Conservation (phyloP, 768 basidiomycete genomes). For the Calocybe cyanea region DNA sequence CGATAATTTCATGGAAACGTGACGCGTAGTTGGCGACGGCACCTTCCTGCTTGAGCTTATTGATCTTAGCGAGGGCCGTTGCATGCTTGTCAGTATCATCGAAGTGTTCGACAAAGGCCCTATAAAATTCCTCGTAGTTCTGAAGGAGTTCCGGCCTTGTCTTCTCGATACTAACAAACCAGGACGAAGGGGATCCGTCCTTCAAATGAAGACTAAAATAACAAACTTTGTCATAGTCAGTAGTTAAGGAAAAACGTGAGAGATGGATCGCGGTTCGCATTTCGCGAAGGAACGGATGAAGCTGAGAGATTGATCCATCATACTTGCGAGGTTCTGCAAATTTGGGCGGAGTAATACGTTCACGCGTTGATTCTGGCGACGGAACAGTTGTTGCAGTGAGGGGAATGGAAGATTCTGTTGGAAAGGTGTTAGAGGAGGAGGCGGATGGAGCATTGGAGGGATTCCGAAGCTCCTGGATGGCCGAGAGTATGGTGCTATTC, state of each 20-base stretch:
- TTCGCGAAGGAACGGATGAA: not conserved
- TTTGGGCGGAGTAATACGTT: too few relatives aligned
- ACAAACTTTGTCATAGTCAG: not conserved
- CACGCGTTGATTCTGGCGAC: too few relatives aligned
- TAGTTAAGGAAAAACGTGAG: not conserved
- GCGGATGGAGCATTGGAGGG: too few relatives aligned
- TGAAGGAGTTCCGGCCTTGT: not conserved
- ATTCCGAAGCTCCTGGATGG: too few relatives aligned
- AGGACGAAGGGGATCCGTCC: too few relatives aligned
- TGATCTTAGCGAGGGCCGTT: not conserved
- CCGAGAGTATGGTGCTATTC: too few relatives aligned
- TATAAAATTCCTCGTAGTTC: not conserved
- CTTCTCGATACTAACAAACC: not conserved
- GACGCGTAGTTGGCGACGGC: too few relatives aligned
- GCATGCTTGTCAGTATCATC: not conserved
- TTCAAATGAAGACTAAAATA: conserved; percentile 1
- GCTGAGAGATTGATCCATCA: not conserved
- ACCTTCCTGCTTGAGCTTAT: not conserved
- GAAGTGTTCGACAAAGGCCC: not conserved
- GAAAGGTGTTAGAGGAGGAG: too few relatives aligned
- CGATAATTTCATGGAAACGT: not conserved
- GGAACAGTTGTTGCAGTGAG: too few relatives aligned
- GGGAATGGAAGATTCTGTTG: too few relatives aligned
- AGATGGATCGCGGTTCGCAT: not conserved
- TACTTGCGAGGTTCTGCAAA: not conserved